Base-by-base conservation (phyloP, 1,284 basidiomycete genomes). In the Mycosarcoma mackinlayi region DNA sequence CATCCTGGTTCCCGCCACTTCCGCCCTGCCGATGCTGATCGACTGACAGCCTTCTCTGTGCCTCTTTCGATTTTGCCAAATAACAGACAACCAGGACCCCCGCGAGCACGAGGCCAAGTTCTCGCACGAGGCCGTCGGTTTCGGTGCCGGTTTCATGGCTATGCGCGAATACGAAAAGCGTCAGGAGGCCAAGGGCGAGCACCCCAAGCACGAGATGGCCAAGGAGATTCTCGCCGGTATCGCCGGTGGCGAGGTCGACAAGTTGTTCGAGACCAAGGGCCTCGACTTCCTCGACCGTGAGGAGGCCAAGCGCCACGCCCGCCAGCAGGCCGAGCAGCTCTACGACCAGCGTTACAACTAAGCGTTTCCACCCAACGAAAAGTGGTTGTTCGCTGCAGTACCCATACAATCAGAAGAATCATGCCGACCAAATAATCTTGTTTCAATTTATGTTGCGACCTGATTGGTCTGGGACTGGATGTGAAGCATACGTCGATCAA, bases 91-190 rank as follows among this genome's bases (percentile, higher is more conserved):
- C 64, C 24, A 51, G n/a, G 56, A 72, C 52, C 63, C 69, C 7
- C 59, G 46, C 35, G 41, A 65, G 51, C 75, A 76, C 71, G 35
- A 77, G 62, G 49, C 47, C 72, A 78, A 79, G 67, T 75, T 65
- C 51, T 87, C 88, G 19, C 89, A 90, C 81, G 88, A 90, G 82
- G 85, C 89, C 73, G 86, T 90, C 75, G 88, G 87, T 50, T 88
- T 84, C 58, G 72, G 71, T 33, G 72, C 70, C 38, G 54, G 47
- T 30, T 61, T 72, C 30, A 60, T 87, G 85, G 88, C 87, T 42
- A 86, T 86, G 19, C 87, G 87, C 71, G 86, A 86, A 9, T 88
- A 88, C 80, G 86, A 88, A 76, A 76, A 87, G 3, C 87, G 88
- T 75, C 67, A 76, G 54, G 84, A 74, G 16, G 48, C 33, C 46